Conservation (phyloP, 768 basidiomycete species). For the Lactifluus rugatus region DNA sequence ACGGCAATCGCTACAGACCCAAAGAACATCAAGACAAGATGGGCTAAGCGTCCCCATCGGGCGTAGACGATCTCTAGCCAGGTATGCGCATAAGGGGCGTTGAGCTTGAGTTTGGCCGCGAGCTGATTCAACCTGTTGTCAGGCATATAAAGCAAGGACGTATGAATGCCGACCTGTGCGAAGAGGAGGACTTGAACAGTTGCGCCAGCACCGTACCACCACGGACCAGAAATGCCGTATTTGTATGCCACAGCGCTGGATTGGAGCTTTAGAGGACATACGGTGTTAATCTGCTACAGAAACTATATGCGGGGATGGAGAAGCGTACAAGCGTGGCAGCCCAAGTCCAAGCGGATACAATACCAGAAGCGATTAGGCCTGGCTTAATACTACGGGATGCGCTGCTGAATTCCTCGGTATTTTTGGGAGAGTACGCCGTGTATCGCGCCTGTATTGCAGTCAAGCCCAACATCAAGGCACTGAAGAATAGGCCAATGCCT, state of each 20-base stretch:
- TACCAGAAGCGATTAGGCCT: conserved; percentile 85
- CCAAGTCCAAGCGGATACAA: conserved; percentile 92
- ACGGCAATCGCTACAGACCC: conserved; percentile 34
- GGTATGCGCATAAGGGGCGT: conserved; percentile 82
- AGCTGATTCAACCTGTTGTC: conserved; percentile 34
- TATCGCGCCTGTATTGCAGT: conserved; percentile 80
- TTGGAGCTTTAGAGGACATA: conserved; percentile 43
- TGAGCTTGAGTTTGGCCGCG: conserved; percentile 84
- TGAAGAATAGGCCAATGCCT: conserved; percentile 88
- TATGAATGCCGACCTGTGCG: conserved; percentile 43
- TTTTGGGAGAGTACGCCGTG: conserved; percentile 68
- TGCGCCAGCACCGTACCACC: conserved; percentile 91
- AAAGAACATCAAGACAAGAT: conserved; percentile 83
- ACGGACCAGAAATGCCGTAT: conserved; percentile 77
- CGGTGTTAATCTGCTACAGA: background rate
- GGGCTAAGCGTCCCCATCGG: conserved; percentile 74
- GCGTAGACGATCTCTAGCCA: conserved; percentile 80
- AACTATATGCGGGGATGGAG: background rate
- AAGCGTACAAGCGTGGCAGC: conserved; percentile 56
- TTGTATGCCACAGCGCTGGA: conserved; percentile 79
- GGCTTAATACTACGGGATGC: conserved; percentile 82
- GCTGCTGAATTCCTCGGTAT: conserved; percentile 75
- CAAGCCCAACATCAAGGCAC: conserved; percentile 65
- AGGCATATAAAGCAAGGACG: background rate
- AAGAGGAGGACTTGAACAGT: conserved; percentile 87